Percentiles rank a stretch among this genome's conserved stretches.
Evolutionary conservation across 2,329 filamentous ascomycete species (phyloP).

Genomic region (Diplodia seriata): DNA sequence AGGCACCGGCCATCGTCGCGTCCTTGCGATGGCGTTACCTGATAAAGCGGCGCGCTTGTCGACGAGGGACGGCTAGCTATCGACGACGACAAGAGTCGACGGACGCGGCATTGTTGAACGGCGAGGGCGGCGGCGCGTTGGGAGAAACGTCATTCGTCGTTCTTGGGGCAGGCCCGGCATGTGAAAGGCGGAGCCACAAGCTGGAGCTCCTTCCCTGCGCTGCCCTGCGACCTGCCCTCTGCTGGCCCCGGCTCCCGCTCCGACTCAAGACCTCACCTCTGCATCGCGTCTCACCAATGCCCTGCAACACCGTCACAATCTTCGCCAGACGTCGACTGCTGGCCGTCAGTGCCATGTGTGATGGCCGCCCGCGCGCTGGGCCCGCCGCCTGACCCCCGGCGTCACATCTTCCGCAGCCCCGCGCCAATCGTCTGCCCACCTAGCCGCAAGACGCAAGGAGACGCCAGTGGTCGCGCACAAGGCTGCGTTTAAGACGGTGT

Average conservation of each 20-base stretch:
- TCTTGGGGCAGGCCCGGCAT: background rate
- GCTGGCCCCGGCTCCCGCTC: background rate
- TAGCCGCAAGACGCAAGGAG: slow-evolving; percentile 13
- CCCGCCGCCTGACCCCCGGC: background rate
- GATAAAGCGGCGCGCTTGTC: slow-evolving; percentile 5
- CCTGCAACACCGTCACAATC: background rate
- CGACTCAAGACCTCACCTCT: background rate
- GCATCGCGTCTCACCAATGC: background rate
- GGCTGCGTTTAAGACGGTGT: background rate
- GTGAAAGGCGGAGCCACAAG: slow-evolving; percentile 3
- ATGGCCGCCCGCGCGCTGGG: background rate
- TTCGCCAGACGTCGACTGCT: background rate
- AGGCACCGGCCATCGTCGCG: slow-evolving; percentile 28
- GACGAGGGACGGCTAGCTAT: slow-evolving; percentile 7
- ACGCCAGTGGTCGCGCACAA: background rate
- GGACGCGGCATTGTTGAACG: slow-evolving; percentile 19
- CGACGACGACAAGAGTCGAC: slow-evolving; percentile 7
- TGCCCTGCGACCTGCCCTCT: background rate
- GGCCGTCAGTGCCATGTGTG: background rate
- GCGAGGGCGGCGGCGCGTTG: slow-evolving; percentile 17
- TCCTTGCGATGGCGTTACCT: slow-evolving; percentile 21
- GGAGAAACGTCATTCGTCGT: slow-evolving; percentile 26
- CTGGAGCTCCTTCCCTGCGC: background rate
- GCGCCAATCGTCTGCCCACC: background rate
- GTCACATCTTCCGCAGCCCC: background rate